Evolutionary conservation across 2,329 filamentous ascomycete species (phyloP).

Genomic region (Diaporthe citri): DNA sequence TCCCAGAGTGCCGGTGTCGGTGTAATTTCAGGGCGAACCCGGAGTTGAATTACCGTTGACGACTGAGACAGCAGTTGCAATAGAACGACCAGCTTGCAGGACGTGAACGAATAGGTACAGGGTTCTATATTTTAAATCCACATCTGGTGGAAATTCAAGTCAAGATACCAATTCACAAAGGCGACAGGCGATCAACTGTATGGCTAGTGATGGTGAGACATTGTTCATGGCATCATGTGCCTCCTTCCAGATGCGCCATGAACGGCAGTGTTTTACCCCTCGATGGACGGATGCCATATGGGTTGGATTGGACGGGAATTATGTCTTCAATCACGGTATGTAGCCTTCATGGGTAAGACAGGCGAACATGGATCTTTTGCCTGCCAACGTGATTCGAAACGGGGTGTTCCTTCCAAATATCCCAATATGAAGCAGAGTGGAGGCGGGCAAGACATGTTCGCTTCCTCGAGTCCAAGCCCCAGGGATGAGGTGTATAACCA

Average conservation of each 20-base stretch:
- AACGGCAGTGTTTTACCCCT: neutral
- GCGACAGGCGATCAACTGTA: neutral
- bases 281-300: neutral
- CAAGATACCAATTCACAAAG: neutral
- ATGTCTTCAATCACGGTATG: neutral
- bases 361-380: too few species aligned
- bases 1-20: constrained; percentile 75
- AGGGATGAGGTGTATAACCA: neutral
- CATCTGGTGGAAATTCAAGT: neutral
- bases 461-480: too few species aligned
- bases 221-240: neutral
- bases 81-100: neutral
- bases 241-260: neutral
- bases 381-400: neutral
- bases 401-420: neutral
- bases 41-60: constrained; percentile 66
- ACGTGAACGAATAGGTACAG: too few species aligned
- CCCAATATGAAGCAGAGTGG: neutral
- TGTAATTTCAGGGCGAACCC: constrained; percentile 73
- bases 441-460: neutral
- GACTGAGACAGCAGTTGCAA: neutral
- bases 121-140: too few species aligned
- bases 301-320: neutral
- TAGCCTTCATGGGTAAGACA: neutral
- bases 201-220: too few species aligned